Percentiles rank a stretch among this genome's conserved stretches.
These are phyloP conservation scores for Trichoderma polysporum DNA, from an alignment of 2,329 filamentous ascomycete species.

Conservation along the genomic window DNA sequence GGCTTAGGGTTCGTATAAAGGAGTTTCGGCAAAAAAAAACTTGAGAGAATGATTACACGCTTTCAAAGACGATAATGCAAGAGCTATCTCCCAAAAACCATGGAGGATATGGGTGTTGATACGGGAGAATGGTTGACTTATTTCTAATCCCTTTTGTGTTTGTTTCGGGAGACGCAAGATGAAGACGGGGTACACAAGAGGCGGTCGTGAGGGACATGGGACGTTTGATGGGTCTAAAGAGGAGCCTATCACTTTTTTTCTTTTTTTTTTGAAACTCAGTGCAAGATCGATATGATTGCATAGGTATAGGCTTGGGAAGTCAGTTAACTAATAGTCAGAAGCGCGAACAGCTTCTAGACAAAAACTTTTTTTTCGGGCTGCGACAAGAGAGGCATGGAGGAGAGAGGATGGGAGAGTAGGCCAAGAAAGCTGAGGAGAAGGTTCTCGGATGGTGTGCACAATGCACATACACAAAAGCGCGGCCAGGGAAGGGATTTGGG, in stretches of 20 bases:
- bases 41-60: slow-evolving; percentile 2
- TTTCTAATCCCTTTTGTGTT: slow-evolving; percentile 4
- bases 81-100: neutral
- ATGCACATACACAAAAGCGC: neutral
- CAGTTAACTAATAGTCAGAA: neutral
- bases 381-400: neutral
- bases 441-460: neutral
- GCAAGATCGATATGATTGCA: neutral
- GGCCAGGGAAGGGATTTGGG: neutral
- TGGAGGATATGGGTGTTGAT: slow-evolving; percentile 3
- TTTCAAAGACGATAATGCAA: slow-evolving; percentile 15
- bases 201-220: neutral
- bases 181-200: neutral
- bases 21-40: slow-evolving; percentile 14
- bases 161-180: neutral
- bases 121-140: neutral
- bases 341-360: neutral
- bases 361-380: neutral
- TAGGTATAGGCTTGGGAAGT: neutral
- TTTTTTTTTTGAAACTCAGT: neutral
- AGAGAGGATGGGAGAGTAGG: neutral
- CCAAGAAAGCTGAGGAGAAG: neutral
- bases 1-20: slow-evolving; percentile 13
- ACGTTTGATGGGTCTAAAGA: neutral
- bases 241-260: neutral